Evolutionary conservation across 371 early-diverging fungal species (phyloP).

Genomic region (Nosema muscidifuracis): DNA sequence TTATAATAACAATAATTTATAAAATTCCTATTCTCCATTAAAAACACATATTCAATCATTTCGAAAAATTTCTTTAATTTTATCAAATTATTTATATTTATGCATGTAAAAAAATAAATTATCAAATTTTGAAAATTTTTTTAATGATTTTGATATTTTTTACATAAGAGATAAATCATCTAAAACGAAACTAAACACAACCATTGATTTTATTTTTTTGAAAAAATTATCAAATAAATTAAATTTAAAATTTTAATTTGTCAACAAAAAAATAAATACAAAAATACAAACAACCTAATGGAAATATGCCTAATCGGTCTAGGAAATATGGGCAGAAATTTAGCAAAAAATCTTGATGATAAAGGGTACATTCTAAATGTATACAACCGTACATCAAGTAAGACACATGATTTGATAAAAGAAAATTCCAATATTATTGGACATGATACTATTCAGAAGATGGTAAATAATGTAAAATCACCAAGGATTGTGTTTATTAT

Average conservation of each 20-base stretch:
- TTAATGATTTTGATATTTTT: not conserved
- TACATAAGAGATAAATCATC: too few relatives aligned
- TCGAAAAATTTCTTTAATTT: too few relatives aligned
- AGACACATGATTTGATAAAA: constrained; percentile 81
- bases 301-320: constrained; percentile 87
- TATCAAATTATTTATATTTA: too few relatives aligned
- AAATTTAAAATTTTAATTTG: not conserved
- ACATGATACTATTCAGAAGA: constrained; percentile 81
- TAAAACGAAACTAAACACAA: too few relatives aligned
- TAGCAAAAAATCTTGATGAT: constrained; percentile 92
- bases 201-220: constrained; percentile 2
- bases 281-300: too few relatives aligned
- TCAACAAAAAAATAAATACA: not conserved
- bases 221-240: not conserved
- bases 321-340: constrained; percentile 97
- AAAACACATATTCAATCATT: too few relatives aligned
- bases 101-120: too few relatives aligned
- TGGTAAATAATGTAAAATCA: constrained; percentile 75
- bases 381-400: constrained; percentile 89
- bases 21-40: too few relatives aligned
- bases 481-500: constrained; percentile 89
- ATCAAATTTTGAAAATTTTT: too few relatives aligned
- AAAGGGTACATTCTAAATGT: constrained; percentile 71
- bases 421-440: constrained; percentile 69
- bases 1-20: too few relatives aligned